phyloP scores from a whole-genome alignment of 441 rosid genomes.

The Pelargonium fulgidum region DNA sequence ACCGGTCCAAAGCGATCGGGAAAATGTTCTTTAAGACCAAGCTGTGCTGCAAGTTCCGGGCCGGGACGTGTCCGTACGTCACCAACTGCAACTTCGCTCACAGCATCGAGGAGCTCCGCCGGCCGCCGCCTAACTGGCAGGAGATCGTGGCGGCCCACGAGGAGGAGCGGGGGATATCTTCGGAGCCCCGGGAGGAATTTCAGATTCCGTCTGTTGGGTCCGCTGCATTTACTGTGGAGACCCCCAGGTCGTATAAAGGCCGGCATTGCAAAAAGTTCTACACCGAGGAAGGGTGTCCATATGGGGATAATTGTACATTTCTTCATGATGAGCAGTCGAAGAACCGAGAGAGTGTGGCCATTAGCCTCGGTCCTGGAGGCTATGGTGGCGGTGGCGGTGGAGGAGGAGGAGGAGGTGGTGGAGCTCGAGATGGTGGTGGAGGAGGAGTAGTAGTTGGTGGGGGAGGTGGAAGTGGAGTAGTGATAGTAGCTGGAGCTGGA shows the following conservation, averaged over 20 bases:
- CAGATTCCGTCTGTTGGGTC: slow-evolving; percentile 70
- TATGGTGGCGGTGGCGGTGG: background rate
- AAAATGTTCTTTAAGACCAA: slow-evolving; percentile 94
- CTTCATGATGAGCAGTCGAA: background rate
- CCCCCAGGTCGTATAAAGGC: slow-evolving; percentile 74
- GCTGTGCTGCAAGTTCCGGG: slow-evolving; percentile 72
- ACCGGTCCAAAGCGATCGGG: slow-evolving; percentile 61
- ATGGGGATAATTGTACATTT: slow-evolving; percentile 75
- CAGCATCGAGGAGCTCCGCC: slow-evolving; percentile 85
- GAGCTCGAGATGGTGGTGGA: too few relatives aligned
- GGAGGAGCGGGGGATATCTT: slow-evolving; percentile 38
- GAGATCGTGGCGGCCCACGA: slow-evolving; percentile 80
- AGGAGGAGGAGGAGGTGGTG: background rate
- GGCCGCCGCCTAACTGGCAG: slow-evolving; percentile 94
- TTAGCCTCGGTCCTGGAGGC: background rate
- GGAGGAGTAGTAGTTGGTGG: background rate
- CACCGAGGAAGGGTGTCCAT: slow-evolving; percentile 89
- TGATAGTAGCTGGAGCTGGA: slow-evolving; percentile 1
- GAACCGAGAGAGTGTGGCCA: background rate
- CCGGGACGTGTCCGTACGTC: slow-evolving; percentile 76
- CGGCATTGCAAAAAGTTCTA: slow-evolving; percentile 93
- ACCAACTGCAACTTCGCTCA: slow-evolving; percentile 92
- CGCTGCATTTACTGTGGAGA: slow-evolving; percentile 41
- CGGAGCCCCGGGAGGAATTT: slow-evolving; percentile 61
- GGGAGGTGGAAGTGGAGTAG: background rate